These are phyloP conservation scores for Aspergillus chevalieri DNA, from an alignment of 2,329 filamentous ascomycete species.

Conservation along the genomic window DNA sequence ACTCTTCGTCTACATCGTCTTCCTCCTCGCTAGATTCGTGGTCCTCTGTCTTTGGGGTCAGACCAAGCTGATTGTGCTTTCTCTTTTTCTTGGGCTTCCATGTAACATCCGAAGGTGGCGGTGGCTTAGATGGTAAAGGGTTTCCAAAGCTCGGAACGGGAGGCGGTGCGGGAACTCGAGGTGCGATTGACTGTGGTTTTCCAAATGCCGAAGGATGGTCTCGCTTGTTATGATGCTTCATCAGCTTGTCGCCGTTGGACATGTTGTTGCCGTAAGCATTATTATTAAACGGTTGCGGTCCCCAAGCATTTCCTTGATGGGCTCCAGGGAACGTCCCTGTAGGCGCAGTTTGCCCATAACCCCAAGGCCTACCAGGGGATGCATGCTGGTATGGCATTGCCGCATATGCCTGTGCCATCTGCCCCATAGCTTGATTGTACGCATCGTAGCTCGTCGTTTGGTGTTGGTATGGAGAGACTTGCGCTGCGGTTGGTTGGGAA, in stretches of 20 bases:
- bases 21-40: constrained; percentile 43
- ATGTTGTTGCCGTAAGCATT: constrained; percentile 14
- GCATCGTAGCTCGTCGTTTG: constrained; percentile 21
- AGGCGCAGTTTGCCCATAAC: constrained; percentile 47
- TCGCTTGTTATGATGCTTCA: constrained; percentile 28
- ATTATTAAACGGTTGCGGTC: constrained; percentile 16
- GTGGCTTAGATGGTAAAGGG: constrained; percentile 39
- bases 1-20: constrained; percentile 42
- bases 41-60: constrained; percentile 42
- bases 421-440: constrained; percentile 17
- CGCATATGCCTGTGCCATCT: constrained; percentile 17
- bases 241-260: constrained; percentile 10
- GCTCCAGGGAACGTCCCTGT: constrained; percentile 41
- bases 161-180: constrained; percentile 35
- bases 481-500: constrained; percentile 15
- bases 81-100: constrained; percentile 36
- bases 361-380: constrained; percentile 46
- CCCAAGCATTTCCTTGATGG: constrained; percentile 25
- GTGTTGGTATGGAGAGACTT: constrained; percentile 20
- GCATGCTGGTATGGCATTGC: constrained; percentile 18
- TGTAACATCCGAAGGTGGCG: constrained; percentile 26
- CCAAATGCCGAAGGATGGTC: constrained; percentile 32
- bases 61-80: constrained; percentile 42
- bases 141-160: constrained; percentile 41
- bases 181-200: constrained; percentile 24